These are phyloP conservation scores for Kwoniella dendrophila DNA, from an alignment of 768 basidiomycete species.

Conservation along the genomic window DNA sequence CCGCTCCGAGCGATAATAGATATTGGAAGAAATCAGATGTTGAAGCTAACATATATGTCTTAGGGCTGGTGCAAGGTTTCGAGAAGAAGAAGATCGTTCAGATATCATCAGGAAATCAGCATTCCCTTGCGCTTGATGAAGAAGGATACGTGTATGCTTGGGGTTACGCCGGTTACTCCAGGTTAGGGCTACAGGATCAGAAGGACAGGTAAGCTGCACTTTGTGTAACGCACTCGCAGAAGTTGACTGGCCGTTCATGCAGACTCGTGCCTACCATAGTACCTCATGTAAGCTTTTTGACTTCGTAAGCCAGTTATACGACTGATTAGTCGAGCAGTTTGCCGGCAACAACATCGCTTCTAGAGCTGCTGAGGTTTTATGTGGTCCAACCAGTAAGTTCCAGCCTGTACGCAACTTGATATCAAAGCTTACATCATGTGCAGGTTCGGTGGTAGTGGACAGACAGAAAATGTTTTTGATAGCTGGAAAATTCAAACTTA, in stretches of 20 bases:
- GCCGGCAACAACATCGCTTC: slow-evolving; percentile 69
- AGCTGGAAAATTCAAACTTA: slow-evolving; percentile 80
- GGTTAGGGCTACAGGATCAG: slow-evolving; percentile 70
- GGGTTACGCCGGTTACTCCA: slow-evolving; percentile 66
- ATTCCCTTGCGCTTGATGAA: slow-evolving; percentile 76
- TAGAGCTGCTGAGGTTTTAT: slow-evolving; percentile 67
- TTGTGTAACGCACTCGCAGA: neutral
- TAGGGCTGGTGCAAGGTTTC: slow-evolving; percentile 71
- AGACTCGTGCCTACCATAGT: slow-evolving; percentile 74
- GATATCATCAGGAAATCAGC: slow-evolving; percentile 84
- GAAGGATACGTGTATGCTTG: slow-evolving; percentile 57
- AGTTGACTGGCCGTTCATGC: neutral
- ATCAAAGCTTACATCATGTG: neutral
- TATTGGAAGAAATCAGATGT: slow-evolving; percentile 9
- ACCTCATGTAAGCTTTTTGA: slow-evolving; percentile 64
- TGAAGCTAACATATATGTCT: neutral
- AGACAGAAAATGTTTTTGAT: slow-evolving; percentile 65
- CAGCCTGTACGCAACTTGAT: neutral
- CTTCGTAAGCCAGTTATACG: neutral
- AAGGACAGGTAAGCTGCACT: slow-evolving; percentile 61
- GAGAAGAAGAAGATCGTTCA: slow-evolving; percentile 75
- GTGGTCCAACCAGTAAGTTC: slow-evolving; percentile 71
- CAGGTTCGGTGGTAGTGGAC: slow-evolving; percentile 66
- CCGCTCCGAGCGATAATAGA: too few species aligned
- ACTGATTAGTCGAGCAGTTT: slow-evolving; percentile 61